Base-by-base conservation (phyloP, 2,329 filamentous ascomycete species). In the Hypomyces rosellus region DNA sequence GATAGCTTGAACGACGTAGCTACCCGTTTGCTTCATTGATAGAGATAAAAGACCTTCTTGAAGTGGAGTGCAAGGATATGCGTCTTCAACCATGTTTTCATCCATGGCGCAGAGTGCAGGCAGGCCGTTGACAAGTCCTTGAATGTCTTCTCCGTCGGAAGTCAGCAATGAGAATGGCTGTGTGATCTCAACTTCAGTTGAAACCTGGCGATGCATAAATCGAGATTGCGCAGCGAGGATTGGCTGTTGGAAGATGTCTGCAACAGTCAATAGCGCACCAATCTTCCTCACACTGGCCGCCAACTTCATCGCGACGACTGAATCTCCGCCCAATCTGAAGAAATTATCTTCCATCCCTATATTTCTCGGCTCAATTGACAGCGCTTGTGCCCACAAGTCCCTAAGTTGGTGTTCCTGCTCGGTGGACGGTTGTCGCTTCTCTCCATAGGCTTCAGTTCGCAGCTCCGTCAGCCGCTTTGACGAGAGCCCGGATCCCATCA, bases 291-390 rank as follows among this genome's bases (percentile, higher is more conserved):
- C 40, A 6, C 22, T 36, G 22, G 16, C 34, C 3, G 52, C 74
- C 4, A 78, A 54, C 49, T 69, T 72, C 69, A 77, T 79, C 1
- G 74, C 74, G 1, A 65, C 54, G 2, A 77, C 66, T 0, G 74
- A 76, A 56, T 76, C 73, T 20, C 74, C 74, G 8, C 74, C 74
- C 0, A 74, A 63, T 0, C 64, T 65, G 63, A 77, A 75, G 58
- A 78, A 77, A 58, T 70, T 73, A 54, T 75, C 69, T 4, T 72
- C 67, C 3, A 65, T 52, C 4, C 67, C 65, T 22, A 75, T 69
- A 3, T 6, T 6, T 16, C 20, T 30, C 12, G 41, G 3, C 14
- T 38, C 33, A 15, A 9, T 36, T 22, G 16, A 34, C 4, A 18
- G 18, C n/a, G n/a, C 4, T 13, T 20, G 34, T 18, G 14, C 39